Evolutionary conservation across 306 rosid species (phyloP), one percentile per base, ranked within the genome.

Genomic region (Begonia fuchsioides): DNA sequence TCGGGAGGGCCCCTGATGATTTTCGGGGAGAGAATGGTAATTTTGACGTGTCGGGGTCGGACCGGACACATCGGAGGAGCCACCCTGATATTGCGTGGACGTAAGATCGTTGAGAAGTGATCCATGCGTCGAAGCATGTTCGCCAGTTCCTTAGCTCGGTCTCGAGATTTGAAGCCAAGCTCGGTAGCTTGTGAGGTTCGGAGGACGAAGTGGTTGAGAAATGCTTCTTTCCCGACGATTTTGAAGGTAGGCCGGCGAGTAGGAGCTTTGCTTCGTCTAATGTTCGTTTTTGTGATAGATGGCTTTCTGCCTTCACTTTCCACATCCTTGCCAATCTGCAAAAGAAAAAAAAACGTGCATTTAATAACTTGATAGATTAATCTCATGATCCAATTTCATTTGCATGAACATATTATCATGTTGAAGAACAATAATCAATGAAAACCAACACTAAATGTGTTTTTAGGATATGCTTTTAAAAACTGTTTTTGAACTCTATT

Each of bases 251-350:
- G 51, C 84, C 68, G 4, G 80, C 87, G 32, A 90, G 81, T 72
- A 92, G 65, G 48, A 73, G 68, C 67, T 77, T 90, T 26, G 92
- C 92, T 70, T 79, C 95, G 12, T 81, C 93, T 46, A 82, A 68
- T 35, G 80, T 78, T 56, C 59, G 72, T 71, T 73, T 82, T 64
- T 90, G 98, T 53, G 70, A 63, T 39, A 68, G 77, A 64, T 90
- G 95, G 47, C 95, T 75, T 74, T 71, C 83, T 51, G 85, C 92
- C 95, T 84, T 90, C 64, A 77, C 92, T 67, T 77, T 90, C 98
- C 98, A 90, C 95, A 85, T 81, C 75, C 77, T 75, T 50, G 82
- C 83, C 51, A 79, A 63, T 75, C 98, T 90, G 79, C 45, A 46
- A 51, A 56, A 61, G 46, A 40, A 39, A 60, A 56, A 43, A 53